These are phyloP conservation scores for Talaromyces islandicus DNA, from an alignment of 2,329 filamentous ascomycete genomes.

Conservation along the genomic window DNA sequence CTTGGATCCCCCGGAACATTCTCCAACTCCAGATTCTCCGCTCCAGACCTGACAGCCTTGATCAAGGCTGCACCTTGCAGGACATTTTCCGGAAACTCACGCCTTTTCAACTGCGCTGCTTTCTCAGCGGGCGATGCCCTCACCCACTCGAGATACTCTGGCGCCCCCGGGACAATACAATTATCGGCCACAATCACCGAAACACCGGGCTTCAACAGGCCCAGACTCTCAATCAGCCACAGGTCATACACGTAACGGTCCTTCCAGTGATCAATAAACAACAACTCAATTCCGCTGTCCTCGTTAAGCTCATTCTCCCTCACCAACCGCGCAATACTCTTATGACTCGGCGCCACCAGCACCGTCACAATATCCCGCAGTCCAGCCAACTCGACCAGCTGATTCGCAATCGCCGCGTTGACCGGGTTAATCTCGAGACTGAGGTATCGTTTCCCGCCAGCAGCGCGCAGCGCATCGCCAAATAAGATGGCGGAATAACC, in stretches of 20 bases:
- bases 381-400: slow-evolving; percentile 68
- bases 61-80: slow-evolving; percentile 13
- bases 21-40: slow-evolving; percentile 22
- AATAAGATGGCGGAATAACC: slow-evolving; percentile 78
- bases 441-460: slow-evolving; percentile 61
- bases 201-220: slow-evolving; percentile 54
- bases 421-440: slow-evolving; percentile 69
- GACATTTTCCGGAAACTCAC: slow-evolving; percentile 49
- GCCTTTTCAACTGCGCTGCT: slow-evolving; percentile 27
- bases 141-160: slow-evolving; percentile 7
- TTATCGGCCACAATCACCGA: slow-evolving; percentile 40
- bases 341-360: slow-evolving; percentile 62
- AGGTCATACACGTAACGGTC: slow-evolving; percentile 68
- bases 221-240: slow-evolving; percentile 68
- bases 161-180: slow-evolving; percentile 34
- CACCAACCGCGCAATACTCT: slow-evolving; percentile 58
- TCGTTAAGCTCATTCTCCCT: slow-evolving; percentile 47
- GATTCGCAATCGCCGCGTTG: slow-evolving; percentile 64
- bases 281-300: slow-evolving; percentile 64
- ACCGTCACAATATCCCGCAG: slow-evolving; percentile 65
- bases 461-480: slow-evolving; percentile 57
- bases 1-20: slow-evolving; percentile 52
- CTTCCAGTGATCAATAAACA: slow-evolving; percentile 80
- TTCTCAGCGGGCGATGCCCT: not conserved
- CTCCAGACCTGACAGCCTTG: slow-evolving; percentile 21